These are phyloP conservation scores for Phytophthora nicotianae DNA, from an alignment of 352 stramenopile genomes.

Conservation along the genomic window DNA sequence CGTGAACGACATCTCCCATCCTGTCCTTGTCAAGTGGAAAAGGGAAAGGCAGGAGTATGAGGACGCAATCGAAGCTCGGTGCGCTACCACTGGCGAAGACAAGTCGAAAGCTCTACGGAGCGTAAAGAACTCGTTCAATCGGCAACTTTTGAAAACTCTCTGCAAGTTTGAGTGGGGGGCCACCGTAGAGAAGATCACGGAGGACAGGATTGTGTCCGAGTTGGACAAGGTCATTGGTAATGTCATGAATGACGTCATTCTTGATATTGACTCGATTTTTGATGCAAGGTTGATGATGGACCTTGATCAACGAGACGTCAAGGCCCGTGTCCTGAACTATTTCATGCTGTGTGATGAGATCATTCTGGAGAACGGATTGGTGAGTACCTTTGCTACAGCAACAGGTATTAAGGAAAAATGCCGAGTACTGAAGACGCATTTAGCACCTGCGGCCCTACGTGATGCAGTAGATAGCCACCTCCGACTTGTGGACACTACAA, in stretches of 20 bases:
- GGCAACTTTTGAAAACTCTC: constrained; percentile 14
- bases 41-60: constrained; percentile 25
- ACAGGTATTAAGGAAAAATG: constrained; percentile 16
- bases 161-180: constrained; percentile 30
- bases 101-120: constrained; percentile 15
- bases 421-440: constrained; percentile 2
- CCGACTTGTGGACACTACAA: neutral
- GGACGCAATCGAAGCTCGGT: constrained; percentile 2
- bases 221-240: constrained; percentile 16
- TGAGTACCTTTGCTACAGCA: constrained; percentile 16
- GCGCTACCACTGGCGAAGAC: constrained; percentile 14
- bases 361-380: constrained; percentile 21
- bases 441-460: constrained; percentile 12
- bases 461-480: constrained; percentile 13
- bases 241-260: constrained; percentile 22
- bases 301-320: constrained; percentile 27
- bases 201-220: constrained; percentile 4
- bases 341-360: constrained; percentile 26
- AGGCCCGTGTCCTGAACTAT: constrained; percentile 26
- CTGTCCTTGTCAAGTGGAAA: constrained; percentile 27
- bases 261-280: constrained; percentile 16
- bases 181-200: constrained; percentile 22
- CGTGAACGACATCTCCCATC: constrained; percentile 10
- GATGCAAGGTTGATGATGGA: constrained; percentile 19
- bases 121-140: constrained; percentile 26